Evolutionary conservation across 495 filamentous ascomycete genomes (phyloP).

Genomic region (Aspergillus homomorphus): DNA sequence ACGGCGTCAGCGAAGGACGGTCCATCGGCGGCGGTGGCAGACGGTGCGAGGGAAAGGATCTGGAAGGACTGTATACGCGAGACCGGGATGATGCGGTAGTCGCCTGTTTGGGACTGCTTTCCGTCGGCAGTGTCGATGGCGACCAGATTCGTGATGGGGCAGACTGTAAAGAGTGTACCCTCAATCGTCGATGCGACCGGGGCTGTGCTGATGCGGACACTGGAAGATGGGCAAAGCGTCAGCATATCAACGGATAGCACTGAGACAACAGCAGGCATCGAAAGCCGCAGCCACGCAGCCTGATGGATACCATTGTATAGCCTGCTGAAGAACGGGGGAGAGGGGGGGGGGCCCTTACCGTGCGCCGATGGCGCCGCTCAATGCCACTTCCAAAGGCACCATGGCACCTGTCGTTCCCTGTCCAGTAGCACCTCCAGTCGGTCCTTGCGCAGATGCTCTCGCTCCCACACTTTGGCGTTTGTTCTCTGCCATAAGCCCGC

Average conservation of each 20-base stretch:
- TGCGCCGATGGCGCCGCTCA: constrained; percentile 52
- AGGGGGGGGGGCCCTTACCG: constrained; percentile 38
- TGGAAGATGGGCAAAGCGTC: constrained; percentile 23
- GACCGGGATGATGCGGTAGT: constrained; percentile 63
- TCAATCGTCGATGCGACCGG: constrained; percentile 52
- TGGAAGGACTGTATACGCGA: constrained; percentile 61
- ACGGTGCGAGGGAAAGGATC: constrained; percentile 41
- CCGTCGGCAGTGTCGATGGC: constrained; percentile 54
- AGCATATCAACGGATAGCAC: background rate
- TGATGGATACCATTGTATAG: background rate
- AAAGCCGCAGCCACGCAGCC: background rate
- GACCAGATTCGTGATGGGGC: constrained; percentile 62
- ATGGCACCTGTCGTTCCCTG: constrained; percentile 39
- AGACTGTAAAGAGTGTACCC: constrained; percentile 65
- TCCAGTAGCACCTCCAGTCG: constrained; percentile 24
- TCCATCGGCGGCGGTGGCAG: constrained; percentile 32
- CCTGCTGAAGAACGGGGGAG: background rate
- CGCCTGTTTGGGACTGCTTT: constrained; percentile 45
- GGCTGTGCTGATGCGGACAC: constrained; percentile 60
- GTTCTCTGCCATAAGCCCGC: constrained; percentile 40
- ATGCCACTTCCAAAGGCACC: constrained; percentile 45
- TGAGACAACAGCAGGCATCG: background rate
- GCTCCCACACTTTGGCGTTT: constrained; percentile 46
- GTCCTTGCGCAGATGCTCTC: constrained; percentile 34
- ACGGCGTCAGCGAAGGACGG: constrained; percentile 42